phyloP scores from a whole-genome alignment of 2,329 filamentous ascomycete species.

The Beauveria sp. region DNA sequence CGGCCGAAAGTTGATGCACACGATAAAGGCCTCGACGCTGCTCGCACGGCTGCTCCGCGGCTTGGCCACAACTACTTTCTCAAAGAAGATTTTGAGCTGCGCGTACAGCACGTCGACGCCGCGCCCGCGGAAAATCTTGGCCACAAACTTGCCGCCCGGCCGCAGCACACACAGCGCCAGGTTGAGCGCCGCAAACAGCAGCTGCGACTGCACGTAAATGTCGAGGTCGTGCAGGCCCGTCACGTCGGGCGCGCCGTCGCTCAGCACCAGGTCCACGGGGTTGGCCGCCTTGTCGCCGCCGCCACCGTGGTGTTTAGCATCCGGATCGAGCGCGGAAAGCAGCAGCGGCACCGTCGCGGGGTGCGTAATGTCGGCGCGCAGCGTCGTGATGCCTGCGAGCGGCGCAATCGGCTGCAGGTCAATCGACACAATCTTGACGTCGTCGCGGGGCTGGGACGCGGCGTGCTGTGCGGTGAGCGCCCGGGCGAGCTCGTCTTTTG shows the following conservation, averaged over 20 bases:
- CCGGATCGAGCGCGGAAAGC: constrained; percentile 73
- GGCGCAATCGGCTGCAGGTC: constrained; percentile 95
- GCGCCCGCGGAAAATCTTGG: constrained; percentile 91
- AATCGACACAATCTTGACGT: constrained; percentile 91
- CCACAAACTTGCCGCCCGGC: constrained; percentile 91
- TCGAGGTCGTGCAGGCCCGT: constrained; percentile 95
- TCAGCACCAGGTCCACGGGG: constrained; percentile 87
- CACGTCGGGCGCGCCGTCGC: constrained; percentile 91
- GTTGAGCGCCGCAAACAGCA: constrained; percentile 90
- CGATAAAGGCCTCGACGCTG: constrained; percentile 93
- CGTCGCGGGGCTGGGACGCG: constrained; percentile 42
- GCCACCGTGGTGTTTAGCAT: constrained; percentile 34
- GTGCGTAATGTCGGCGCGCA: constrained; percentile 95
- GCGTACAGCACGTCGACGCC: constrained; percentile 95
- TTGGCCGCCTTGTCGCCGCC: constrained; percentile 48
- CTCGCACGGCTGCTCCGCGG: constrained; percentile 91
- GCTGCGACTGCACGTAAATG: constrained; percentile 94
- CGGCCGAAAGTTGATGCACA: constrained; percentile 82
- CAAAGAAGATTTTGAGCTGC: constrained; percentile 85
- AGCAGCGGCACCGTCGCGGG: constrained; percentile 89
- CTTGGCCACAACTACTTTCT: constrained; percentile 82
- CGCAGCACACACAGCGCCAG: constrained; percentile 86
- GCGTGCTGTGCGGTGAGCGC: constrained; percentile 16
- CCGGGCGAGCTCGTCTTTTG: constrained; percentile 9
- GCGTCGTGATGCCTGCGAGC: constrained; percentile 81